phyloP scores from a whole-genome alignment of 2,329 filamentous ascomycete species.

The Diaporthe citriasiana region DNA sequence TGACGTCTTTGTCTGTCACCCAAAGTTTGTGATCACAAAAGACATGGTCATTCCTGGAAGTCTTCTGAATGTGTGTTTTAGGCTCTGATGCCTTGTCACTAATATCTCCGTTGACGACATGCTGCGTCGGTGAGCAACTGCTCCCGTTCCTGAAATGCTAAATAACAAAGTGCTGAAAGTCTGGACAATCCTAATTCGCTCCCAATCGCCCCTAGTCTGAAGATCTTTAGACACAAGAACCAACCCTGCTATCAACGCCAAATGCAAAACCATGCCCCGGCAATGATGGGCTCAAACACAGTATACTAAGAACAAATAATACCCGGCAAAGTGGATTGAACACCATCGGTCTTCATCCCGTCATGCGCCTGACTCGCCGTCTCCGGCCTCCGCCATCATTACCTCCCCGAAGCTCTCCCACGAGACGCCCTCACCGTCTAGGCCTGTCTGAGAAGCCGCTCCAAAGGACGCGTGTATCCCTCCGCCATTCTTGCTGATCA shows the following conservation, averaged over 20 bases:
- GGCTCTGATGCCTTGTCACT: not conserved
- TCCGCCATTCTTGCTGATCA: slow-evolving; percentile 46
- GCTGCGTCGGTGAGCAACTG: not conserved
- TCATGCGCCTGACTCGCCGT: slow-evolving; percentile 18
- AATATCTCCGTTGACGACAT: not conserved
- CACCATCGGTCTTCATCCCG: not conserved
- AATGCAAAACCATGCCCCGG: slow-evolving; percentile 14
- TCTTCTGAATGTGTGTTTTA: not conserved
- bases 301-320: not conserved
- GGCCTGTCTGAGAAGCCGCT: slow-evolving; percentile 37
- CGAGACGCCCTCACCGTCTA: slow-evolving; percentile 42
- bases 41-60: not conserved
- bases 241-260: not conserved
- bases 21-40: not conserved
- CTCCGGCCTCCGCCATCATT: slow-evolving; percentile 22
- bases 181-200: slow-evolving; percentile 1
- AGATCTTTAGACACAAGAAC: not conserved
- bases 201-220: slow-evolving; percentile 15
- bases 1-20: not conserved
- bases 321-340: not conserved
- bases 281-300: not conserved
- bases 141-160: slow-evolving; percentile 23
- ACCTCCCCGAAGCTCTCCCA: slow-evolving; percentile 40
- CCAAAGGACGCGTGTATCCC: slow-evolving; percentile 46
- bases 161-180: slow-evolving; percentile 7